Conservation (phyloP, 2,329 filamentous ascomycete genomes). For the Microsporum ferrugineum region DNA sequence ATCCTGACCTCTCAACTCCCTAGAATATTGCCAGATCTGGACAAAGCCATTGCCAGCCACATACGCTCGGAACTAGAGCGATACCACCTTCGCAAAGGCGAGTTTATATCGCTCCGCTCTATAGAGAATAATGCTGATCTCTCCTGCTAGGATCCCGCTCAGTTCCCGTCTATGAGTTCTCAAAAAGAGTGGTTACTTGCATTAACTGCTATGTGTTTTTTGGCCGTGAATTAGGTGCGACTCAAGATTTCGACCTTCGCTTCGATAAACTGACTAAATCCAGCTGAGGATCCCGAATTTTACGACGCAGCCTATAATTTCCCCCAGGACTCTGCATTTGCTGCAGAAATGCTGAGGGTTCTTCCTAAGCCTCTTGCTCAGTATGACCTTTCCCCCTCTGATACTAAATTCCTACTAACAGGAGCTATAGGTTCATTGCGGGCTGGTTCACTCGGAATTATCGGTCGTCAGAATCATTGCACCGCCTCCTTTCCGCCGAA, state of each 20-base stretch:
- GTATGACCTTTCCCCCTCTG: not conserved
- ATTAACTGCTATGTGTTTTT: not conserved
- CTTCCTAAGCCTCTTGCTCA: not conserved
- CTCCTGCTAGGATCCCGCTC: not conserved
- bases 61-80: not conserved
- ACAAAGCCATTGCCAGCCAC: not conserved
- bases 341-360: not conserved
- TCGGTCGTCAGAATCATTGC: not conserved
- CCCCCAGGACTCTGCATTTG: not conserved
- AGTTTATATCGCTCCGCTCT: not conserved
- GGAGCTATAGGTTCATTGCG: not conserved
- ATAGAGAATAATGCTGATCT: not conserved
- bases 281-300: not conserved
- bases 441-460: not conserved
- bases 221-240: not conserved
- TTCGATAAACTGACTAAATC: not conserved
- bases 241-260: not conserved
- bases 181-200: not conserved
- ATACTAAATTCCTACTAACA: not conserved
- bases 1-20: not conserved
- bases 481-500: not conserved
- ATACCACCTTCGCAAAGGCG: not conserved
- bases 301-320: not conserved
- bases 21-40: not conserved
- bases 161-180: not conserved